These are phyloP conservation scores for Agastache rugosa DNA, from an alignment of 257 asterid genomes.

Conservation along the genomic window DNA sequence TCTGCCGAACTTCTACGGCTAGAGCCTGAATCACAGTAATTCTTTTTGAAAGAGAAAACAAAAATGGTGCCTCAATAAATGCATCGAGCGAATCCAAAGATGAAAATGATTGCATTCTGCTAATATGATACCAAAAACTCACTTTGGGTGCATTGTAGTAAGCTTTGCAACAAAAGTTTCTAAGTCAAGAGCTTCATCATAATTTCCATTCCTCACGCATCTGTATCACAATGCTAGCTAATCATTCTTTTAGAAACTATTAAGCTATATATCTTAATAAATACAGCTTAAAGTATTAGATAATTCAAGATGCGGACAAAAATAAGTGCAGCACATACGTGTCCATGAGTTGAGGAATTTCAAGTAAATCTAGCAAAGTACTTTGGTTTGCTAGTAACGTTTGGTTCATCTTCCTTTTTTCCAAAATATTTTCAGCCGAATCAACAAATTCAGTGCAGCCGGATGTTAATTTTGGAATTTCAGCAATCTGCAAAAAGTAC, in stretches of 20 bases:
- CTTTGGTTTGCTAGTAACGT: slow-evolving; percentile 83
- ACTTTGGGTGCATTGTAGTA: slow-evolving; percentile 93
- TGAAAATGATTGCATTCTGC: slow-evolving; percentile 34
- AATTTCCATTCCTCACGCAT: slow-evolving; percentile 95
- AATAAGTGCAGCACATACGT: slow-evolving; percentile 60
- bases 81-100: slow-evolving; percentile 34
- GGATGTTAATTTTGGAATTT: slow-evolving; percentile 86
- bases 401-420: slow-evolving; percentile 96
- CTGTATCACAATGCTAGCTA: slow-evolving; percentile 48
- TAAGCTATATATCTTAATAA: neutral
- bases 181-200: slow-evolving; percentile 96
- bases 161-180: slow-evolving; percentile 95
- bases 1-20: slow-evolving; percentile 86
- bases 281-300: slow-evolving; percentile 24
- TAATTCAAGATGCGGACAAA: slow-evolving; percentile 20
- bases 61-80: slow-evolving; percentile 45
- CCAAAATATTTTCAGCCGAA: slow-evolving; percentile 87
- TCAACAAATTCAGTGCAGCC: slow-evolving; percentile 92
- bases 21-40: slow-evolving; percentile 96
- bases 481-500: slow-evolving; percentile 75
- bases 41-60: slow-evolving; percentile 57
- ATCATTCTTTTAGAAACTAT: slow-evolving; percentile 34
- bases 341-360: slow-evolving; percentile 99
- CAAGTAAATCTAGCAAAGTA: slow-evolving; percentile 97
- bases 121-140: slow-evolving; percentile 48